phyloP scores from a whole-genome alignment of 495 filamentous ascomycete species.

The Tuber magnatum region DNA sequence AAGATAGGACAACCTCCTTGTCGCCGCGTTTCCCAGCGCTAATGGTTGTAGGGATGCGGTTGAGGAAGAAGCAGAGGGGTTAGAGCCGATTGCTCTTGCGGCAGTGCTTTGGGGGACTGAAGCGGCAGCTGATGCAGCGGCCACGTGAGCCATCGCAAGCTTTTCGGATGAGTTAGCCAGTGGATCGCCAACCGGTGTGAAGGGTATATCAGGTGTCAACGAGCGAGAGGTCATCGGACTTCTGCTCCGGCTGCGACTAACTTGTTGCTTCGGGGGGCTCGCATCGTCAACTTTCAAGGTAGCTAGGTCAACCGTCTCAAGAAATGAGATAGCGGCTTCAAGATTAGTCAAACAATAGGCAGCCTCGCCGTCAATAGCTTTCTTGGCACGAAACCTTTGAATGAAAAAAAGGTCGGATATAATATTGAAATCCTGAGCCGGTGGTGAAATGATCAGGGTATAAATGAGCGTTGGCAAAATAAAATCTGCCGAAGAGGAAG shows the following conservation, averaged over 20 bases:
- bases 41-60: constrained; percentile 24
- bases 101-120: constrained; percentile 3
- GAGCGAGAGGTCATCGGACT: constrained; percentile 25
- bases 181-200: constrained; percentile 28
- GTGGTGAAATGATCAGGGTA: constrained; percentile 80
- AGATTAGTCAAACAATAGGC: constrained; percentile 96
- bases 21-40: constrained; percentile 14
- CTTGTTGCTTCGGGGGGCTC: constrained; percentile 39
- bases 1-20: constrained; percentile 45
- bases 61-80: constrained; percentile 15
- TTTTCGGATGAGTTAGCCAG: constrained; percentile 32
- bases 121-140: constrained; percentile 20
- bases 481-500: constrained; percentile 92
- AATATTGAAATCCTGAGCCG: constrained; percentile 69
- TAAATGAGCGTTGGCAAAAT: constrained; percentile 96
- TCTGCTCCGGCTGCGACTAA: constrained; percentile 22
- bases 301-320: constrained; percentile 95
- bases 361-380: constrained; percentile 81
- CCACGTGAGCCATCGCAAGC: constrained; percentile 32
- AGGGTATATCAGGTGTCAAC: constrained; percentile 26
- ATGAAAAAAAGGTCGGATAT: constrained; percentile 93
- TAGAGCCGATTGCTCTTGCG: constrained; percentile 12
- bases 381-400: constrained; percentile 81
- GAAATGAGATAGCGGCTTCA: constrained; percentile 87
- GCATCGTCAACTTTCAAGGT: constrained; percentile 79